Conservation (phyloP, 495 filamentous ascomycete genomes). For the Aspergillus taichungensis region DNA sequence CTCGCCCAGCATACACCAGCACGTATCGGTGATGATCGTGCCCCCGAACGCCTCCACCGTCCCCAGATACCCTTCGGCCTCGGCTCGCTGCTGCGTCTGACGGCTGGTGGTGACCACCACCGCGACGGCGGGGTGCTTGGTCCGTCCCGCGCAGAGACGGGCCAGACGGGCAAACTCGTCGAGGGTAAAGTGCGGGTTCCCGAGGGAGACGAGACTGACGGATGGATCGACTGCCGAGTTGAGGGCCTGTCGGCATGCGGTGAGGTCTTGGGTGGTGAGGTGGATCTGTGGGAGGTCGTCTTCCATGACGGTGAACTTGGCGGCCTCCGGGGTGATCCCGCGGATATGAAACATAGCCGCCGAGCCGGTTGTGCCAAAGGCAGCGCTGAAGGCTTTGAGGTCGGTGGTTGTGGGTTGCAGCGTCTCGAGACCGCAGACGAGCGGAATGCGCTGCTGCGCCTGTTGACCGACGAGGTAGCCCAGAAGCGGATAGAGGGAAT, state of each 20-base stretch:
- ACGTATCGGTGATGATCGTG: constrained; percentile 5
- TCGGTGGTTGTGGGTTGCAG: constrained; percentile 6
- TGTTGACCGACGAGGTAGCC: constrained; percentile 18
- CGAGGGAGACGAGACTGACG: constrained; percentile 23
- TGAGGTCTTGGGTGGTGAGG: neutral
- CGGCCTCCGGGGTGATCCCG: constrained; percentile 17
- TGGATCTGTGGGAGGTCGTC: neutral
- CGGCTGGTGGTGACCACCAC: constrained; percentile 3
- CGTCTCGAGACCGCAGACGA: constrained; percentile 16
- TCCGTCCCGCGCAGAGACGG: neutral
- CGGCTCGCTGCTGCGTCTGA: neutral
- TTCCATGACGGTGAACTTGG: neutral
- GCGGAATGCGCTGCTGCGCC: constrained; percentile 12
- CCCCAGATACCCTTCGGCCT: neutral
- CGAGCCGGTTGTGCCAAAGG: constrained; percentile 21
- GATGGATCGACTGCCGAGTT: constrained; percentile 7
- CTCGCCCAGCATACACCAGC: constrained; percentile 9
- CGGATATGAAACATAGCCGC: constrained; percentile 27
- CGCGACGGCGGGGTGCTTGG: neutral
- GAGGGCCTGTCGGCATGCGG: constrained; percentile 7
- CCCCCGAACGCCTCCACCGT: constrained; percentile 1
- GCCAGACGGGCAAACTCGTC: neutral
- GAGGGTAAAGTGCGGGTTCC: constrained; percentile 25
- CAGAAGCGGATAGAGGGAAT: constrained; percentile 20
- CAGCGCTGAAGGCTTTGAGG: constrained; percentile 26